Conservation (phyloP, 805 yeast genomes). For the Wickerhamomyces bovis region DNA sequence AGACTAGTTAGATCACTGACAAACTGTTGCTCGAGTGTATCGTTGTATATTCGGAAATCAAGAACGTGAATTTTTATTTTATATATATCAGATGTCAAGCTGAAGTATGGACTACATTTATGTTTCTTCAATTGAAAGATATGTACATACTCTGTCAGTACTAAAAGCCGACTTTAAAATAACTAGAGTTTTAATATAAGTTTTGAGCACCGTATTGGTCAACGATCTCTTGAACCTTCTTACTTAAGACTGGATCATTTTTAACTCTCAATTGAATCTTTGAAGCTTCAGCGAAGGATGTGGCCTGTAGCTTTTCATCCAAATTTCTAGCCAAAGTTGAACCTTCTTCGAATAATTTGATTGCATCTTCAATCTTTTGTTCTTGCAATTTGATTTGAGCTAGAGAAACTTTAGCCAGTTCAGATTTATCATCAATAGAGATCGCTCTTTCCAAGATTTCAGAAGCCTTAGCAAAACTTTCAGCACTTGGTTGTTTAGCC, state of each 20-base stretch:
- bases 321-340: conserved; percentile 75
- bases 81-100: too few species aligned
- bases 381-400: conserved; percentile 87
- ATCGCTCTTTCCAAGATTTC: conserved; percentile 67
- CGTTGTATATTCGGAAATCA: too few species aligned
- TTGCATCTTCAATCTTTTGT: conserved; percentile 78
- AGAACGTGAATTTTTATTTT: too few species aligned
- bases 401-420: conserved; percentile 81
- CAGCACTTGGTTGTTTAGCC: conserved; percentile 43
- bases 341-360: conserved; percentile 74
- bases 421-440: conserved; percentile 80
- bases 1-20: too few species aligned
- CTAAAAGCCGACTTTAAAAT: neutral
- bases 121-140: neutral
- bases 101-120: too few species aligned
- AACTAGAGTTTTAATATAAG: conserved; percentile 3
- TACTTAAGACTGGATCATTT: conserved; percentile 58
- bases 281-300: conserved; percentile 88
- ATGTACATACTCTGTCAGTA: neutral
- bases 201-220: conserved; percentile 28
- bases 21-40: too few species aligned
- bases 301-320: conserved; percentile 86
- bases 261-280: conserved; percentile 79
- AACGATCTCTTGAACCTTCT: conserved; percentile 57
- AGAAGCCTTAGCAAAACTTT: conserved; percentile 50